A percentile compares a stretch with the other conserved stretches of the same genome.
These are phyloP conservation scores for Hypericum androsaemum DNA, from an alignment of 345 rosid genomes.

Conservation along the genomic window DNA sequence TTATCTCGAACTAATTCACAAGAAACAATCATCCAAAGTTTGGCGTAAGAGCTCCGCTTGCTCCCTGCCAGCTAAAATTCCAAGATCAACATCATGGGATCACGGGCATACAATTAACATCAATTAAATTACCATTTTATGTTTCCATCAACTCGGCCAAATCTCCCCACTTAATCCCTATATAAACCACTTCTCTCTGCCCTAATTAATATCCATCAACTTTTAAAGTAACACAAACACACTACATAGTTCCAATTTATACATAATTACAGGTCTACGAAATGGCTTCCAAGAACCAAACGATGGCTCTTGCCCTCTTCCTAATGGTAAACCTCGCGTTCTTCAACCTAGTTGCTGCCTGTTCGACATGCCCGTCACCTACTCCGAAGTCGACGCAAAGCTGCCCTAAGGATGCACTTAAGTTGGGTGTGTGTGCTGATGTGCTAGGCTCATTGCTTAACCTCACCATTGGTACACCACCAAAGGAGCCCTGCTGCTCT, in stretches of 20 bases:
- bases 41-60: too few species aligned
- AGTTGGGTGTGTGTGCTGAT: conserved; percentile 1
- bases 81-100: too few species aligned
- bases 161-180: conserved; percentile 23
- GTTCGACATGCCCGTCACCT: conserved; percentile 35
- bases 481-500: neutral
- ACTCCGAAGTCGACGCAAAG: conserved; percentile 30
- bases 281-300: conserved; percentile 40
- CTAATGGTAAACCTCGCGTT: conserved; percentile 42
- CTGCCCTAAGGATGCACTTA: conserved; percentile 2
- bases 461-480: neutral
- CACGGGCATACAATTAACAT: too few species aligned
- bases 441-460: neutral
- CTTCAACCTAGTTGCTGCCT: conserved; percentile 33
- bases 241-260: neutral
- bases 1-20: too few species aligned
- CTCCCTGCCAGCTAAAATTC: too few species aligned
- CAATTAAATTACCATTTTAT: conserved; percentile 8
- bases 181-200: conserved; percentile 25
- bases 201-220: conserved; percentile 7
- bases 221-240: neutral
- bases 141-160: conserved; percentile 2
- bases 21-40: too few species aligned
- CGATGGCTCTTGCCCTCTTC: conserved; percentile 34
- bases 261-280: neutral